Percentiles rank a stretch among this genome's conserved stretches.
These are phyloP conservation scores for Colletotrichum coccodes DNA, from an alignment of 2,329 filamentous ascomycete species.

Conservation along the genomic window DNA sequence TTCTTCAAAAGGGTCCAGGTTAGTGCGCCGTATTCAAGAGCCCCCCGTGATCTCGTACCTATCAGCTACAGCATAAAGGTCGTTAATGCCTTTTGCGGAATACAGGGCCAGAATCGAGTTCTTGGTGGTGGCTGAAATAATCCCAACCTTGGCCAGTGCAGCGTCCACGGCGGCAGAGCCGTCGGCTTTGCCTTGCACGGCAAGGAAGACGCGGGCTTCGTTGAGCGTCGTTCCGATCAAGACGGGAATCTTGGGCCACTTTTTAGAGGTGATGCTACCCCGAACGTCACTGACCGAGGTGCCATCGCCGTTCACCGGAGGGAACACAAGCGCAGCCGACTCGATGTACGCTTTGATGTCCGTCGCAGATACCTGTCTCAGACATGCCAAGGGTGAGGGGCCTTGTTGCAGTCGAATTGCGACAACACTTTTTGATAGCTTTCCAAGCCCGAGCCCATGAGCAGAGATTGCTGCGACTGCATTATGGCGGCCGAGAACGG, in stretches of 20 bases:
- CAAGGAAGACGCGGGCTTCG: constrained; percentile 21
- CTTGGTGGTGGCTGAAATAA: constrained; percentile 3
- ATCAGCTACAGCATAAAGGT: background rate
- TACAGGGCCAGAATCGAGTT: background rate
- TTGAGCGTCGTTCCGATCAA: constrained; percentile 24
- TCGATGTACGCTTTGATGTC: constrained; percentile 26
- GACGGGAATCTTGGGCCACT: constrained; percentile 26
- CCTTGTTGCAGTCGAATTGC: constrained; percentile 10
- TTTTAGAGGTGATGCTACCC: constrained; percentile 10
- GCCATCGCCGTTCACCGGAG: constrained; percentile 21
- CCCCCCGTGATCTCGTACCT: background rate
- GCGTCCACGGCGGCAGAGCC: background rate
- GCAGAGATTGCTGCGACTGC: constrained; percentile 26
- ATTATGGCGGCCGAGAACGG: constrained; percentile 34
- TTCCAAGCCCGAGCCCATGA: constrained; percentile 12
- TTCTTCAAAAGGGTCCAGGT: background rate
- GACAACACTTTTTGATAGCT: constrained; percentile 24
- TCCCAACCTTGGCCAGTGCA: background rate
- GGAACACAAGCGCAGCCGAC: constrained; percentile 19
- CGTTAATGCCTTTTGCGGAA: constrained; percentile 1
- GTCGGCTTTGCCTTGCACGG: background rate
- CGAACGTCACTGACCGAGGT: constrained; percentile 19
- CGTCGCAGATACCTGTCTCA: background rate
- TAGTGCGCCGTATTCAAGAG: background rate
- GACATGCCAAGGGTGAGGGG: background rate